A percentile compares a stretch with the other conserved stretches of the same genome.
Evolutionary conservation across 2,329 filamentous ascomycete genomes (phyloP).

Genomic region (Ceratocystis colombiana): DNA sequence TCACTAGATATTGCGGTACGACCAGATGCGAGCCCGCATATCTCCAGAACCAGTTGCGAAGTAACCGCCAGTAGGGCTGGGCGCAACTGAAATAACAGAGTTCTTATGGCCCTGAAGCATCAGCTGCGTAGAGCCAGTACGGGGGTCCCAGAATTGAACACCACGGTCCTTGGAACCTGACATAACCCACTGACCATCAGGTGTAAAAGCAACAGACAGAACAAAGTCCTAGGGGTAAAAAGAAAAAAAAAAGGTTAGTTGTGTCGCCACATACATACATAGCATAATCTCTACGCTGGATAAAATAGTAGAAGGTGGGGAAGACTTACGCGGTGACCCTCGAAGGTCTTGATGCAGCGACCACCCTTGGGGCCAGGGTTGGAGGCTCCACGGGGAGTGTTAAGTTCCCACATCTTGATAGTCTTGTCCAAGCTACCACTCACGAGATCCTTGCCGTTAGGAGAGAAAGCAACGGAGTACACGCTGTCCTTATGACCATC

Average conservation of each 20-base stretch:
- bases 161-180: conserved; percentile 95
- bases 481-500: conserved; percentile 96
- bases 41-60: conserved; percentile 97
- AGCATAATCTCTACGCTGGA: too few relatives aligned
- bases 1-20: conserved; percentile 45
- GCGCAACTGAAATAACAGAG: conserved; percentile 93
- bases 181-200: conserved; percentile 90
- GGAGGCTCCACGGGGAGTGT: conserved; percentile 56
- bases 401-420: conserved; percentile 98
- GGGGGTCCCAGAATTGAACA: conserved; percentile 97
- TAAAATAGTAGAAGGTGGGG: too few relatives aligned
- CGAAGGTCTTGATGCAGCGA: conserved; percentile 92
- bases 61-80: conserved; percentile 74
- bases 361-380: conserved; percentile 67
- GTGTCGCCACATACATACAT: too few relatives aligned
- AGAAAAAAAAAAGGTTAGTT: too few relatives aligned
- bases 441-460: conserved; percentile 83
- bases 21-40: conserved; percentile 97
- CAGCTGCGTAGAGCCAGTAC: conserved; percentile 85
- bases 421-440: conserved; percentile 94
- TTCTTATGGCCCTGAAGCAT: conserved; percentile 99
- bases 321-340: conserved; percentile 72
- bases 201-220: conserved; percentile 86
- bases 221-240: conserved; percentile 66
- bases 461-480: conserved; percentile 92